Conservation (phyloP, 2,329 filamentous ascomycete species). For the Aspergillus transmontanensis region DNA sequence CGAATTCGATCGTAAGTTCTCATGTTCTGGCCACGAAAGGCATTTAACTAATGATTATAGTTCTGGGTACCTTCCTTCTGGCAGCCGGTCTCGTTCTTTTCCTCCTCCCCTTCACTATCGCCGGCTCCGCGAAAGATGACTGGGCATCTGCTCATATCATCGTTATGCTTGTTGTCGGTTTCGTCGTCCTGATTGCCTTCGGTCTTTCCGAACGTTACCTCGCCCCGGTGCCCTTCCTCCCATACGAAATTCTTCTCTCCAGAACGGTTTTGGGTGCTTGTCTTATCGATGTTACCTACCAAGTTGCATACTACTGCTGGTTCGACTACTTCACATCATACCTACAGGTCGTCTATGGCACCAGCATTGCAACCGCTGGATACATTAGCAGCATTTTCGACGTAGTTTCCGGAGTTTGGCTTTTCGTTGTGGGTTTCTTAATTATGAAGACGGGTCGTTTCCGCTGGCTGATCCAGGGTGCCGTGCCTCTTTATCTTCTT, state of each 20-base stretch:
- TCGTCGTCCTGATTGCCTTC: conserved; percentile 55
- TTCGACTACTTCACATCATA: conserved; percentile 35
- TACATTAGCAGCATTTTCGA: conserved; percentile 54
- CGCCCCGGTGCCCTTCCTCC: conserved; percentile 37
- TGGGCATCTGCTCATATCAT: conserved; percentile 52
- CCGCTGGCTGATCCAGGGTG: conserved; percentile 53
- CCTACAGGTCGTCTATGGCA: conserved; percentile 38
- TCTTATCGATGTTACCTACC: conserved; percentile 26
- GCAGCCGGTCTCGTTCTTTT: conserved; percentile 58
- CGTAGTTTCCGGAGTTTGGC: conserved; percentile 57
- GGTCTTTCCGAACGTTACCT: conserved; percentile 55
- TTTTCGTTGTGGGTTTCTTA: conserved; percentile 55
- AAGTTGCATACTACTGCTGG: conserved; percentile 25
- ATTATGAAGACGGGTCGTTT: conserved; percentile 53
- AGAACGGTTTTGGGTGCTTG: conserved; percentile 30
- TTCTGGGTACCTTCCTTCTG: conserved; percentile 61
- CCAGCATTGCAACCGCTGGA: conserved; percentile 31
- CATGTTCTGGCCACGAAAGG: neutral
- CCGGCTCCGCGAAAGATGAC: conserved; percentile 35
- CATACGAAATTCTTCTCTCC: conserved; percentile 42
- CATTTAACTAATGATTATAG: conserved; percentile 21
- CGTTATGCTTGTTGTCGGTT: conserved; percentile 55
- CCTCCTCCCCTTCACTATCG: conserved; percentile 53
- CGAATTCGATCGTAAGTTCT: conserved; percentile 58
- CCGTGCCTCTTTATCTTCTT: conserved; percentile 51